Evolutionary conservation across 306 rosid genomes (phyloP).

Genomic region (Crataegus laevigata): DNA sequence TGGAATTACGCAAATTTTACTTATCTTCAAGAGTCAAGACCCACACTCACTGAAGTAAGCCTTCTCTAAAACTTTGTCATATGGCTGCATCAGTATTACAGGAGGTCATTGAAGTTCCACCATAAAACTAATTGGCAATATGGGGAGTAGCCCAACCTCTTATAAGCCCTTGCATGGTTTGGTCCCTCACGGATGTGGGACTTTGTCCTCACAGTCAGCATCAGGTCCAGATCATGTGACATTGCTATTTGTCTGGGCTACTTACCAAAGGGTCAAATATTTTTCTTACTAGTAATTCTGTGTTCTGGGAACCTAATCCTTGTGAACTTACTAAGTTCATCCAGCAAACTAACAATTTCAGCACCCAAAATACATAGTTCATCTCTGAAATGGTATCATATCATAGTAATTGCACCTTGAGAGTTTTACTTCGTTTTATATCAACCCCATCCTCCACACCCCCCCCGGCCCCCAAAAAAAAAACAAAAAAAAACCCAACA

Average conservation of each 20-base stretch:
- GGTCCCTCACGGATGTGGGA: no score
- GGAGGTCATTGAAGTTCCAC: no score
- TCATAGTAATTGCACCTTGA: background rate
- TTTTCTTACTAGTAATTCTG: background rate
- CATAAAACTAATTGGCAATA: no score
- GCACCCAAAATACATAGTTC: background rate
- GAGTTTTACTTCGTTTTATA: background rate
- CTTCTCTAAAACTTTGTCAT: background rate
- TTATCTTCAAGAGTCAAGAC: background rate
- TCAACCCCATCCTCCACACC: no score
- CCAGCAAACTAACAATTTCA: background rate
- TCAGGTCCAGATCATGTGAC: background rate
- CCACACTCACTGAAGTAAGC: background rate
- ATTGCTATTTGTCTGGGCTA: background rate
- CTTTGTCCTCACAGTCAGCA: background rate
- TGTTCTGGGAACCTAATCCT: background rate
- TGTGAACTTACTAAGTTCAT: background rate
- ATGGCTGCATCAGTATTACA: background rate
- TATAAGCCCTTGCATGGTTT: no score
- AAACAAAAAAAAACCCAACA: no score
- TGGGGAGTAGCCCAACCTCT: no score
- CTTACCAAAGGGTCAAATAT: background rate
- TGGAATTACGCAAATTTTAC: background rate
- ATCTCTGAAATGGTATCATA: background rate
- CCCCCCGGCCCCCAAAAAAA: no score